Evolutionary conservation across 2,329 filamentous ascomycete genomes (phyloP).

Genomic region (Passalora sequoiae): DNA sequence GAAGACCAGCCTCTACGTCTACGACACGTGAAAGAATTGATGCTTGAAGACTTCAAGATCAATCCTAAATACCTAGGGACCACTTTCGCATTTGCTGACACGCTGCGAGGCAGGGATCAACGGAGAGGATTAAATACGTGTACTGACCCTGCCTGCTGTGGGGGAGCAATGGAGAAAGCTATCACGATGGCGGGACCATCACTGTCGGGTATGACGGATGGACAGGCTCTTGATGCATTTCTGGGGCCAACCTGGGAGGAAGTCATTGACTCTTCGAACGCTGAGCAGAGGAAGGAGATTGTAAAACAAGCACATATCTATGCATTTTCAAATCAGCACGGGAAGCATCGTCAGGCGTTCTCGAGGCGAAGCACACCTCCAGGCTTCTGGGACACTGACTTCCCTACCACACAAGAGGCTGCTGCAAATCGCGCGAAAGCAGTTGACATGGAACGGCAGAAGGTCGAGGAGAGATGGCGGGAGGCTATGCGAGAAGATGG

Average conservation of each 20-base stretch:
- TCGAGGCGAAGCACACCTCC: conserved; percentile 68
- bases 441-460: conserved; percentile 56
- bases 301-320: conserved; percentile 72
- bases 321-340: conserved; percentile 67
- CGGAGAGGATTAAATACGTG: conserved; percentile 70
- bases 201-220: conserved; percentile 23
- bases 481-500: conserved; percentile 77
- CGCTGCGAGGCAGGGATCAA: conserved; percentile 64
- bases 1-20: conserved; percentile 51
- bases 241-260: conserved; percentile 25
- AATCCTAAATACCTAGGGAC: conserved; percentile 70
- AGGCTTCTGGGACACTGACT: conserved; percentile 86
- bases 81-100: conserved; percentile 67
- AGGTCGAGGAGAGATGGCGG: conserved; percentile 66
- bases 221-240: conserved; percentile 26
- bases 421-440: conserved; percentile 61
- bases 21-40: conserved; percentile 54
- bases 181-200: conserved; percentile 41
- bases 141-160: conserved; percentile 70
- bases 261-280: conserved; percentile 20
- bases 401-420: conserved; percentile 80
- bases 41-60: conserved; percentile 71
- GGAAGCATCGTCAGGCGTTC: conserved; percentile 71
- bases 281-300: conserved; percentile 57
- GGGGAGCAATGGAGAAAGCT: conserved; percentile 63